Base-by-base conservation (phyloP, 306 rosid genomes). In the Acacia confusa region DNA sequence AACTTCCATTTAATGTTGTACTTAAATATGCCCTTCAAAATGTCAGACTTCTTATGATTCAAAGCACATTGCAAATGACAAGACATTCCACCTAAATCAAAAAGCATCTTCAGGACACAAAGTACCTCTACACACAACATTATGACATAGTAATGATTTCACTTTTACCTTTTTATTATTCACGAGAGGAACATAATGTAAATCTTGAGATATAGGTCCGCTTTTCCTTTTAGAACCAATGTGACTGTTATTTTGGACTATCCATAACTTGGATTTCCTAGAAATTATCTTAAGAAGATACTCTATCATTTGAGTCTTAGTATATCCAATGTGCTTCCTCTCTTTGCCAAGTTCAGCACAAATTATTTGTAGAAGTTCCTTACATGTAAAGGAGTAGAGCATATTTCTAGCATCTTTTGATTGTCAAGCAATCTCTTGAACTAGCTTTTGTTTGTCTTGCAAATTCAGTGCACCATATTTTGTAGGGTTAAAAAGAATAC, bases 51-150 rank as follows among this genome's bases (percentile, higher is more conserved):
- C 85, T 88, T 88, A 82, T 88, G 84, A 79, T 81, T 91, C 86
- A 92, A 43, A 79, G 98, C 97, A 87, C 98, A 95, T 87, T 92
- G 97, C 82, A 95, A 84, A 91, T 95, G 98, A 85, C 97, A 92
- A 15, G 98, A 95, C 84, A 91, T 83, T 84, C 97, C 97, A 87
- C 98, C 92, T 16, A 91, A 80, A 44, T 81, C 91, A 95, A 84
- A 95, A 95, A 50, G 92, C 81, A 71, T 84, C 87, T 80, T 85
- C 92, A 25, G 88, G 83, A 85, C 78, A 86, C 52, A 92, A 77
- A 52, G 77, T 78, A 75, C 97, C 98, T 90, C 78, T 89, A 86
- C 98, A 95, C 8, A 95, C 97, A 66, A 84, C 84, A 84, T 95
- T 95, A 78, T 81, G 88, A 84, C 98, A 95, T 60, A 83, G 71